Conservation (phyloP, 116 monocot genomes). For the Dioscorea cayenensis region DNA sequence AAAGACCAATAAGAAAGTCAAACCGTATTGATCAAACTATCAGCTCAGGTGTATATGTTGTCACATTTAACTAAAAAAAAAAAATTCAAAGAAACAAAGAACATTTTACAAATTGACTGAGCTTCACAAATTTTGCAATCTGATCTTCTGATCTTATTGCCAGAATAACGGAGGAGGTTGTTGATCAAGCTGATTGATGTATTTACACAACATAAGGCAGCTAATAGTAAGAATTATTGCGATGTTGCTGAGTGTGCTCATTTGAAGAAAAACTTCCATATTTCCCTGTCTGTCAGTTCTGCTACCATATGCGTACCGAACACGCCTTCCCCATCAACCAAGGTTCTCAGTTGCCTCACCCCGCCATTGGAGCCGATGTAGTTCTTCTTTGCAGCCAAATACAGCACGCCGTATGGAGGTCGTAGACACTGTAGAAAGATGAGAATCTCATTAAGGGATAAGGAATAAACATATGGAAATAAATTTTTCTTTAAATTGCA, state of each 20-base stretch:
- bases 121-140: constrained; percentile 1
- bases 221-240: not conserved
- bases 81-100: not conserved
- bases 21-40: no score
- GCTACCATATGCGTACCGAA: constrained; percentile 58
- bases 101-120: not conserved
- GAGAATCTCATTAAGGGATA: no score
- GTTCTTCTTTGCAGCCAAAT: constrained; percentile 80
- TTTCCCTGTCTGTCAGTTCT: constrained; percentile 63
- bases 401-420: constrained; percentile 86
- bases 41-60: no score
- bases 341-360: constrained; percentile 41
- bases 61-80: not conserved
- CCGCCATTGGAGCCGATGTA: constrained; percentile 58
- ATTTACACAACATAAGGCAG: not conserved
- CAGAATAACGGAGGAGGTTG: constrained; percentile 1
- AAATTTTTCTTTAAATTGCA: no score
- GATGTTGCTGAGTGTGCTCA: constrained; percentile 7
- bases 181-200: not conserved
- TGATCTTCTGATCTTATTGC: not conserved
- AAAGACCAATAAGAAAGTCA: no score
- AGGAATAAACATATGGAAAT: no score
- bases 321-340: constrained; percentile 76
- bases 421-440: constrained; percentile 63
- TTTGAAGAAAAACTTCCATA: constrained; percentile 95